These are phyloP conservation scores for Claviceps sp. DNA, from an alignment of 2,329 filamentous ascomycete genomes.

Conservation along the genomic window DNA sequence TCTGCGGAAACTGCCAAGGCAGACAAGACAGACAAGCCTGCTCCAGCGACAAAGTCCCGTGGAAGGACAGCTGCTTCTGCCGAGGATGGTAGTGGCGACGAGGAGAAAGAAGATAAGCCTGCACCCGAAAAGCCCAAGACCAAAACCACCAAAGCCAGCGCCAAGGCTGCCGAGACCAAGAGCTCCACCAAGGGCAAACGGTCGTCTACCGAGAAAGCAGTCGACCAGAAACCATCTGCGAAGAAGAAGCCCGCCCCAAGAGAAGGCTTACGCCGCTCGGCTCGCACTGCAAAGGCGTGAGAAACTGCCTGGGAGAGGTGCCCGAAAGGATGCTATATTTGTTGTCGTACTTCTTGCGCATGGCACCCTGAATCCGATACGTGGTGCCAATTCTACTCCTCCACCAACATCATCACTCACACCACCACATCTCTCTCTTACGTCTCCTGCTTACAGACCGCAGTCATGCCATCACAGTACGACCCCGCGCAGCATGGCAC, in stretches of 20 bases:
- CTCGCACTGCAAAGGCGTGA: constrained; percentile 15
- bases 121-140: constrained; percentile 5
- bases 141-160: constrained; percentile 1
- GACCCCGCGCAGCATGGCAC: constrained; percentile 1
- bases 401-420: background rate
- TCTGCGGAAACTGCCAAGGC: constrained; percentile 14
- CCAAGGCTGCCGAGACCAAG: constrained; percentile 3
- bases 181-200: constrained; percentile 1
- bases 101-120: constrained; percentile 5
- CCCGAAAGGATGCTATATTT: background rate
- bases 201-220: constrained; percentile 3
- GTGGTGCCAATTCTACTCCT: background rate
- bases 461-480: background rate
- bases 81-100: constrained; percentile 9
- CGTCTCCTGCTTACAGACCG: background rate
- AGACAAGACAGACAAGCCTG: constrained; percentile 12
- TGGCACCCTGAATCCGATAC: no score
- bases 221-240: constrained; percentile 1
- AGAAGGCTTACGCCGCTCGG: constrained; percentile 8
- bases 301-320: background rate
- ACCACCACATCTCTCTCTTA: background rate
- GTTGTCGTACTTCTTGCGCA: background rate
- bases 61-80: background rate
- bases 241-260: constrained; percentile 15
- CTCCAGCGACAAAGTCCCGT: background rate